Percentiles rank a stretch among this genome's conserved stretches.
phyloP scores from a whole-genome alignment of 108 stramenopile species.

The Skeletonema potamos region DNA sequence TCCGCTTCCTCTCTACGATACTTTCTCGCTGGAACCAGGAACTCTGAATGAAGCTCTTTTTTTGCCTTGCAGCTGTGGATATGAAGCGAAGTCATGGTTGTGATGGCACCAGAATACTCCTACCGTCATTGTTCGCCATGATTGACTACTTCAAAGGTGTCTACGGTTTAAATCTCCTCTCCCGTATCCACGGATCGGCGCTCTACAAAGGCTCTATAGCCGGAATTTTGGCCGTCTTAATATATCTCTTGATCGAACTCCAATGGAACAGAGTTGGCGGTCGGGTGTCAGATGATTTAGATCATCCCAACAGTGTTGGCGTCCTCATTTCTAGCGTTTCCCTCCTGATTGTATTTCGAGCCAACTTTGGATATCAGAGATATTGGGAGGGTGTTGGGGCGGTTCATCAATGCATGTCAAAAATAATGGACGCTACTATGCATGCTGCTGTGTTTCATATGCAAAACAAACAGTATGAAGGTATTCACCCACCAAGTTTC shows the following conservation, averaged over 20 bases:
- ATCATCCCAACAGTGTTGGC: constrained; percentile 77
- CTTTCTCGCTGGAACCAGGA: too few species aligned
- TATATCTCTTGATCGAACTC: constrained; percentile 42
- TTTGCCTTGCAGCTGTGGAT: too few species aligned
- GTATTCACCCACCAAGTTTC: constrained; percentile 55
- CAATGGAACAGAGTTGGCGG: constrained; percentile 11
- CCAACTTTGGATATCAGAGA: constrained; percentile 61
- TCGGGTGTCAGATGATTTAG: constrained; percentile 1
- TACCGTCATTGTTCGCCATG: constrained; percentile 38
- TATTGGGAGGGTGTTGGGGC: constrained; percentile 65
- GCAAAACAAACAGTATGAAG: constrained; percentile 57
- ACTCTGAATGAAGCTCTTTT: too few species aligned
- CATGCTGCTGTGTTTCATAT: constrained; percentile 60
- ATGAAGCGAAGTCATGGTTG: background rate
- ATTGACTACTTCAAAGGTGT: constrained; percentile 72
- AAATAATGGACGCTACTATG: constrained; percentile 70
- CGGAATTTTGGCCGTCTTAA: constrained; percentile 45
- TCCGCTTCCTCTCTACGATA: too few species aligned
- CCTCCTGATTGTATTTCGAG: constrained; percentile 73
- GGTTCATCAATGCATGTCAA: constrained; percentile 55
- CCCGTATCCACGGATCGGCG: constrained; percentile 69
- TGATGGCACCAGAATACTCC: background rate
- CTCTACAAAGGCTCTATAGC: constrained; percentile 66
- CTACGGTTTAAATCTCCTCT: constrained; percentile 61
- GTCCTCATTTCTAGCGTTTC: constrained; percentile 53